Base-by-base conservation (phyloP, 2,329 filamentous ascomycete species). In the Apiospora hydei region DNA sequence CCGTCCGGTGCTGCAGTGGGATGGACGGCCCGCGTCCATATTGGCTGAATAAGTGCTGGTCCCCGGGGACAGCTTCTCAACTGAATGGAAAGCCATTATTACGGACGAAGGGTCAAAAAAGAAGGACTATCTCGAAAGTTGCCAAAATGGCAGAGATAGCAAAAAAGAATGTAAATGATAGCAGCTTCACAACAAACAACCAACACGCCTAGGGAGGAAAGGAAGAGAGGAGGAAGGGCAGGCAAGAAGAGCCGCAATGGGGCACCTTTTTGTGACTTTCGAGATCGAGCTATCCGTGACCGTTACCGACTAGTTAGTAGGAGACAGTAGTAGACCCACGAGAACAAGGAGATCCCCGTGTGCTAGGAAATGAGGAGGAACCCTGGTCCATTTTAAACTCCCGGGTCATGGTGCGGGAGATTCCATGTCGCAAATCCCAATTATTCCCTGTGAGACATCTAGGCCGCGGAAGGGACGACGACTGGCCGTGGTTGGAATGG, bases 1-100 rank as follows among this genome's bases (percentile, higher is more conserved):
- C 46, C 47, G 69, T 70, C 24, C 38, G 21, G 69, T 70, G 51
- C 47, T 47, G 46, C 13, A 70, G 18, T 18, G 69, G 69, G 26
- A 53, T 53, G 34, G 69, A 53, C 69, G 30, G 69, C 47, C 69
- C 69, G 69, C 69, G 69, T 53, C 69, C 69, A 61, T 53, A 70
- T 30, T 61, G 69, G 69, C 38, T 61, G 41, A 70, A 70, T 4
- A 70, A 49, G 18, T 47, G 47, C 69, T 70, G 69, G 49, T 70
- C 69, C 47, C 69, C 51, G 49, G 69, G 30, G 69, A 26, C 46
- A 70, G 69, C 38, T 43, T 43, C 51, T 70, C 47, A 14, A 70
- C 21, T 21, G 69, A 70, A 43, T 70, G 49, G 69, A 70, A 70
- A 34, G 49, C 34, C 69, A 70, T 70, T 41, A 26, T 69, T 47